Evolutionary conservation across 805 yeast genomes (phyloP), one percentile per base, ranked within the genome.

Genomic region (Metschnikowia aberdeeniae): DNA sequence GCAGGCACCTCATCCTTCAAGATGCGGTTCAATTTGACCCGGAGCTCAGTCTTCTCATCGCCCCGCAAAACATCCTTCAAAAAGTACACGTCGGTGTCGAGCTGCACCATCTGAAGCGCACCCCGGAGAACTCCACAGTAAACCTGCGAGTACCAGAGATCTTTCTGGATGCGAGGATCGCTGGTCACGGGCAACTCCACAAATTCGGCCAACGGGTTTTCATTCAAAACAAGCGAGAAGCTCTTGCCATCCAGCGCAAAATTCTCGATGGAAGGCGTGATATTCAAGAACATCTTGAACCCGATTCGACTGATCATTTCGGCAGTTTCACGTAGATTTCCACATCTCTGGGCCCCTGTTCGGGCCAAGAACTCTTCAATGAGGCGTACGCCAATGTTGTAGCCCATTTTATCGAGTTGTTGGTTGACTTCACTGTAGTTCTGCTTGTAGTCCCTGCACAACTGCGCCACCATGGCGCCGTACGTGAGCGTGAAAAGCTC

Each of bases 1-100:
- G 95, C 95, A 11, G 99, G 99, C 36, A 93, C 84, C 68, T 93
- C 99, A 61, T 93, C 99, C 59, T 86, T 89, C 54, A 92, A 69
- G 2, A 89, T 77, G 56, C 76, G 82, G 39, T 81, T 70, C 52
- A 93, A 70, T 56, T 81, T 81, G 37, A 93, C 78, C 49, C 84
- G 76, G 44, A 93, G 67, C 59, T 89, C 97, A 0, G 97, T 92
- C 24, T 67, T 68, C 10, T 82, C 82, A 54, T 89, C 92, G 0
- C 97, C 98, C 51, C 89, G 77, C 40, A 93, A 70, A 2, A 76
- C 80, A 60, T 93, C 99, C 53, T 83, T 79, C 2, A 88, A 78
- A 60, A 90, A 93, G 53, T 67, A 71, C 2, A 83, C 89, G 45
- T 90, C 96, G 42, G 90, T 89, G 46, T 90, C 95, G 57, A 93